A percentile compares a stretch with the other conserved stretches of the same genome.
These are phyloP conservation scores for Tolypocladium ophioglossoides DNA, from an alignment of 2,329 filamentous ascomycete genomes.

Conservation along the genomic window DNA sequence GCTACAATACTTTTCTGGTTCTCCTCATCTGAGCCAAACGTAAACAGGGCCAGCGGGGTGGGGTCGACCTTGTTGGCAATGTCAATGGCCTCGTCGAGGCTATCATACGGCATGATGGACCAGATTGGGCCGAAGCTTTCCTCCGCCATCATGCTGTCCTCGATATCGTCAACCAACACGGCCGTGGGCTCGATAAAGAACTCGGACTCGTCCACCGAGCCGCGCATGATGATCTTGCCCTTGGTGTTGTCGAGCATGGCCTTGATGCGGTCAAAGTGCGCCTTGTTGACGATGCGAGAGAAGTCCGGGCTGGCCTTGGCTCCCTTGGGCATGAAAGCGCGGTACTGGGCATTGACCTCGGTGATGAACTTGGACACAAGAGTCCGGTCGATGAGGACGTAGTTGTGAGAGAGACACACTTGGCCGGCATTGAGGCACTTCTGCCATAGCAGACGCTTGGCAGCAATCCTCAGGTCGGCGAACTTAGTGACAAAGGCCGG, in stretches of 20 bases:
- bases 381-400: slow-evolving; percentile 70
- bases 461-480: slow-evolving; percentile 69
- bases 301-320: slow-evolving; percentile 69
- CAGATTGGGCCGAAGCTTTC: slow-evolving; percentile 94
- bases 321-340: slow-evolving; percentile 77
- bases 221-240: slow-evolving; percentile 81
- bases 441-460: slow-evolving; percentile 76
- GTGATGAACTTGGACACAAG: slow-evolving; percentile 62
- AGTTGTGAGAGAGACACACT: slow-evolving; percentile 88
- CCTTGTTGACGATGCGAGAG: slow-evolving; percentile 67
- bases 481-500: slow-evolving; percentile 84
- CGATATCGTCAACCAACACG: slow-evolving; percentile 63
- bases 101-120: slow-evolving; percentile 65
- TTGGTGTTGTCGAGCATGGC: slow-evolving; percentile 76
- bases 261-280: slow-evolving; percentile 75
- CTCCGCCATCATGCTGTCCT: slow-evolving; percentile 67
- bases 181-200: slow-evolving; percentile 87
- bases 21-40: slow-evolving; percentile 75
- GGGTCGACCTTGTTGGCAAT: slow-evolving; percentile 72
- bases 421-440: slow-evolving; percentile 84
- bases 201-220: slow-evolving; percentile 66
- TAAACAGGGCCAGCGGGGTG: slow-evolving; percentile 75
- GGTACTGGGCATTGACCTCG: slow-evolving; percentile 59
- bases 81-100: slow-evolving; percentile 75
- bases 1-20: slow-evolving; percentile 54